Evolutionary conservation across 1,284 basidiomycete genomes (phyloP).

Genomic region (Tausonia pullulans): DNA sequence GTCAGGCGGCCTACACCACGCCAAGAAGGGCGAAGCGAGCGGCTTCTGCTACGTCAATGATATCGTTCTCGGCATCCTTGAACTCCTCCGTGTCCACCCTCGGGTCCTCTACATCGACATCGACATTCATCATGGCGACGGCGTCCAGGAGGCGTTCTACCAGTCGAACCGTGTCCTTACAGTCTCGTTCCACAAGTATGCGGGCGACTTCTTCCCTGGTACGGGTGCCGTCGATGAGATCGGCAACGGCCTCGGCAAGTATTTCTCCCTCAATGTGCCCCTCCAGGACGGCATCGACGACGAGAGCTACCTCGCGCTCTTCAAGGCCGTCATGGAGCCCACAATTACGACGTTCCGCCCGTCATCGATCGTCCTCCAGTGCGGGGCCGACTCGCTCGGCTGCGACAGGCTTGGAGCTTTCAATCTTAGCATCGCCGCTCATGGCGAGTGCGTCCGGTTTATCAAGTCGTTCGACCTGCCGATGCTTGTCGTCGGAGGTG

Average conservation of each 20-base stretch:
- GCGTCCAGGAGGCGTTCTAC: conserved; percentile 96
- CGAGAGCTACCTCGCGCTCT: conserved; percentile 86
- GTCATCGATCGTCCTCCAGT: conserved; percentile 86
- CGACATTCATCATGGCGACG: conserved; percentile 94
- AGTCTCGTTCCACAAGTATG: conserved; percentile 98
- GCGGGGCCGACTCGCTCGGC: conserved; percentile 92
- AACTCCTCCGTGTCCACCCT: conserved; percentile 53
- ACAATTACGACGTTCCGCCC: conserved; percentile 84
- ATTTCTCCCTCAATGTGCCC: conserved; percentile 93
- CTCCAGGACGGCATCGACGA: conserved; percentile 95
- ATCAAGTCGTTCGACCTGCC: conserved; percentile 86
- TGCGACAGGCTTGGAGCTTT: conserved; percentile 92
- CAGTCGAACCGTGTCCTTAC: conserved; percentile 96
- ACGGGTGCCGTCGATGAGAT: conserved; percentile 89
- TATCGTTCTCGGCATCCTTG: conserved; percentile 86
- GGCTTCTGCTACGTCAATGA: conserved; percentile 97
- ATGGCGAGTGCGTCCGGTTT: conserved; percentile 95
- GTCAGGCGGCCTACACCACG: conserved; percentile 92
- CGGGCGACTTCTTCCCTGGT: conserved; percentile 94
- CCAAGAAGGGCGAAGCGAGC: conserved; percentile 88
- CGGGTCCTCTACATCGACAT: conserved; percentile 94
- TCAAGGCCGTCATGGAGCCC: conserved; percentile 93
- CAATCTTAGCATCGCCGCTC: conserved; percentile 97
- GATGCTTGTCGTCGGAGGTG: conserved; percentile 81
- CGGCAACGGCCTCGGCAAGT: conserved; percentile 72